Evolutionary conservation across 495 filamentous ascomycete genomes (phyloP), one percentile per base, ranked within the genome.

Genomic region (Rhypophila decipiens): DNA sequence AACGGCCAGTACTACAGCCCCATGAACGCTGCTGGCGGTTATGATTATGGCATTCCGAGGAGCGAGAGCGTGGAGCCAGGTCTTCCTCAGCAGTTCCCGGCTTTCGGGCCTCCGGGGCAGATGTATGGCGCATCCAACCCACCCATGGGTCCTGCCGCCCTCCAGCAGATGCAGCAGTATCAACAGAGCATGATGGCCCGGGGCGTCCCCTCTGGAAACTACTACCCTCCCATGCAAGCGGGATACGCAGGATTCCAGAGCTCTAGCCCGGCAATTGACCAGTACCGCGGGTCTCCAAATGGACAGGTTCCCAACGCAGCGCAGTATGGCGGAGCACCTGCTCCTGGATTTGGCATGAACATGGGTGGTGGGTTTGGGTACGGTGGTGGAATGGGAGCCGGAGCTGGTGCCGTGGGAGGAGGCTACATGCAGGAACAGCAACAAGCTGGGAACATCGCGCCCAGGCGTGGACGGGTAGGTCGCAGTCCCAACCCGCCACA

Each of bases 161-260:
- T 77, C 1, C 71, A 74, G 54, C 75, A 77, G 51, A 51, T 79
- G 35, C 80, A 82, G 58, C 80, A 77, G 52, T 78, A 82, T 59
- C 79, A 82, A 53, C 67, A 58, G 45, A 65, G 82, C 57, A 70
- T 82, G 46, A 66, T 74, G 4, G 74, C 77, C 20, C 67, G 67
- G 15, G 62, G 63, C 7, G 71, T 74, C 15, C 70, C 72, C 15
- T 70, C 76, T 64, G 73, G 66, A 56, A 76, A 73, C 46, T 76
- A 65, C 56, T 79, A 68, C 55, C 71, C 72, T 1, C 44, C 63
- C 13, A 65, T 76, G 63, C 70, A 69, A 50, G 59, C 67, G 7
- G 76, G 74, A 0, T 76, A 65, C 48, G 65, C 60, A 24, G 71
- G 63, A 29, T 78, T 71, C 47, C 70, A 62, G 49, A 72, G 56